A percentile compares a stretch with the other conserved stretches of the same genome.
Evolutionary conservation across 2,329 filamentous ascomycete genomes (phyloP).

Genomic region (Lasiodiplodia gonubiensis): DNA sequence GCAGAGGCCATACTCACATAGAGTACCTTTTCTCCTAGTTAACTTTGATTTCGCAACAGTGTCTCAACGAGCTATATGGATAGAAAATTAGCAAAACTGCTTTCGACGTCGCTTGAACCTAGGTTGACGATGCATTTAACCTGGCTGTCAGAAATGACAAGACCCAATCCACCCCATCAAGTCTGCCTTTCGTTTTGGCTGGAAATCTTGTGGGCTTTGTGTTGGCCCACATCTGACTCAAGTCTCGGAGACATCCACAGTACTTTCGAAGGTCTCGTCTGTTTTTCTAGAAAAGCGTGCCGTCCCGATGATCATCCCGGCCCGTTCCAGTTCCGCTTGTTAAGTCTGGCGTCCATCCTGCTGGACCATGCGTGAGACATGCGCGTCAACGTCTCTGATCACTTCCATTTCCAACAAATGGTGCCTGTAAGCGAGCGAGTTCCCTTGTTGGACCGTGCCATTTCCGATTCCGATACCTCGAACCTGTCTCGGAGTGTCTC

Average conservation of each 20-base stretch:
- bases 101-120: background rate
- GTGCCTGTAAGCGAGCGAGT: background rate
- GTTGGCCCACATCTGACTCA: background rate
- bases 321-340: background rate
- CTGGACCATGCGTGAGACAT: background rate
- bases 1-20: background rate
- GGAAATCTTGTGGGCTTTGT: background rate
- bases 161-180: background rate
- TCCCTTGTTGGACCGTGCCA: background rate
- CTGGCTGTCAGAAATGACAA: background rate
- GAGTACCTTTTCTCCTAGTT: background rate
- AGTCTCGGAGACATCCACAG: background rate
- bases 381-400: background rate
- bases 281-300: background rate
- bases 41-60: background rate
- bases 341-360: background rate
- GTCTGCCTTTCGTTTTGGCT: background rate
- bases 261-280: background rate
- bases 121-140: too few relatives aligned
- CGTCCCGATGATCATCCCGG: slow-evolving; percentile 9
- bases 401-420: background rate
- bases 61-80: background rate
- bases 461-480: background rate
- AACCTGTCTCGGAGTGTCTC: background rate
- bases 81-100: background rate